phyloP scores from a whole-genome alignment of 2,329 filamentous ascomycete genomes.

The Penicillium vulpinum region DNA sequence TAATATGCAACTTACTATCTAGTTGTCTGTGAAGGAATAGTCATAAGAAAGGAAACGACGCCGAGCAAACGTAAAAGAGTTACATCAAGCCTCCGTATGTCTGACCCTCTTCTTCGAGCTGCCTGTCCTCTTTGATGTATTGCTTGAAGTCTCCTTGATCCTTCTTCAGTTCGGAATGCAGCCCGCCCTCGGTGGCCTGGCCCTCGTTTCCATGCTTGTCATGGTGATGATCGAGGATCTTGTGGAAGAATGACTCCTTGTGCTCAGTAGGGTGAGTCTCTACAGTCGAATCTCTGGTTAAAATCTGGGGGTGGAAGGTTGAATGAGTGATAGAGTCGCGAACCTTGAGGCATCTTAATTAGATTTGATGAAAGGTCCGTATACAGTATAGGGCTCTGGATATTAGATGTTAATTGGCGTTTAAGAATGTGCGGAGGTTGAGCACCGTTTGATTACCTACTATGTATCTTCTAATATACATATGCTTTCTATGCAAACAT shows the following conservation, averaged over 20 bases:
- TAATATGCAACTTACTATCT: too few relatives aligned
- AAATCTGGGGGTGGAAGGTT: not conserved
- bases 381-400: not conserved
- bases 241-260: not conserved
- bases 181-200: not conserved
- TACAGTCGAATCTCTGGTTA: slow-evolving; percentile 31
- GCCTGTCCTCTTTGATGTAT: not conserved
- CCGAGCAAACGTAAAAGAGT: not conserved
- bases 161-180: not conserved
- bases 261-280: not conserved
- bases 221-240: not conserved
- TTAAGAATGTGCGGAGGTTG: slow-evolving; percentile 18
- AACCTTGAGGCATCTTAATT: not conserved
- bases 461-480: not conserved
- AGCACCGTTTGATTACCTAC: not conserved
- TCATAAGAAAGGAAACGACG: not conserved
- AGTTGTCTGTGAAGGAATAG: not conserved
- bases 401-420: not conserved
- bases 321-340: not conserved
- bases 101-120: not conserved
- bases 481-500: not conserved
- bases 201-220: not conserved
- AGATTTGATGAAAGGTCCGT: not conserved
- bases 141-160: not conserved
- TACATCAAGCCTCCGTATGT: slow-evolving; percentile 1